Conservation (phyloP, 768 basidiomycete species). For the Russula abietina region DNA sequence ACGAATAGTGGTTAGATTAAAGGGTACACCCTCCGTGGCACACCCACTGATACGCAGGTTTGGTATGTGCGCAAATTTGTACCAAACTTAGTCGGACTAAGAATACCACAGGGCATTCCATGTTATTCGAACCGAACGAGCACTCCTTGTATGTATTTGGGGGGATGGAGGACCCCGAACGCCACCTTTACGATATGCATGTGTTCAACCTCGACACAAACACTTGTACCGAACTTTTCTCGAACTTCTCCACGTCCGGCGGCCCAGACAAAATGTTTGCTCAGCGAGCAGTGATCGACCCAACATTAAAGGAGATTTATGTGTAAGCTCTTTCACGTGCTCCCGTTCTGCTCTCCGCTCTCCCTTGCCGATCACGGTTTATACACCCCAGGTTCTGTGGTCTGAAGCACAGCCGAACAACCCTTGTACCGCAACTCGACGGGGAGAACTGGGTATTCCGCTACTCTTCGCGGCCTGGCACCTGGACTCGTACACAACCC, state of each 20-base stretch:
- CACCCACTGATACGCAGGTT: constrained; percentile 55
- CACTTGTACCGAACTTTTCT: constrained; percentile 53
- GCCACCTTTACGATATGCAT: constrained; percentile 71
- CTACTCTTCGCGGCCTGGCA: no score
- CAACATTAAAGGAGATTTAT: constrained; percentile 59
- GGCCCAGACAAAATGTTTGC: constrained; percentile 72
- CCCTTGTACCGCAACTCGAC: no score
- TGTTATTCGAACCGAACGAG: constrained; percentile 62
- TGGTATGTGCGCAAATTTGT: constrained; percentile 36
- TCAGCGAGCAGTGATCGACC: constrained; percentile 66
- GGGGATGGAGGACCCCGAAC: constrained; percentile 57
- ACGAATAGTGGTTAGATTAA: constrained; percentile 19
- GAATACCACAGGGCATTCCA: constrained; percentile 58
- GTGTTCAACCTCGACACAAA: constrained; percentile 57
- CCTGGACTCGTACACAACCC: no score
- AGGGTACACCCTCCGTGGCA: constrained; percentile 28
- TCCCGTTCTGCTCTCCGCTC: not conserved
- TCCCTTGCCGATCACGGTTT: not conserved
- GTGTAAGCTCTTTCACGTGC: constrained; percentile 43
- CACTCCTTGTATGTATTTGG: constrained; percentile 66
- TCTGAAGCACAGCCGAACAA: no score
- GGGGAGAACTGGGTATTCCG: no score
- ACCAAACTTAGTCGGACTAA: not conserved
- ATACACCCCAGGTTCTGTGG: constrained; percentile 47
- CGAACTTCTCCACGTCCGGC: constrained; percentile 53